Conservation (phyloP, 2,329 filamentous ascomycete genomes). For the Fusarium sp. region DNA sequence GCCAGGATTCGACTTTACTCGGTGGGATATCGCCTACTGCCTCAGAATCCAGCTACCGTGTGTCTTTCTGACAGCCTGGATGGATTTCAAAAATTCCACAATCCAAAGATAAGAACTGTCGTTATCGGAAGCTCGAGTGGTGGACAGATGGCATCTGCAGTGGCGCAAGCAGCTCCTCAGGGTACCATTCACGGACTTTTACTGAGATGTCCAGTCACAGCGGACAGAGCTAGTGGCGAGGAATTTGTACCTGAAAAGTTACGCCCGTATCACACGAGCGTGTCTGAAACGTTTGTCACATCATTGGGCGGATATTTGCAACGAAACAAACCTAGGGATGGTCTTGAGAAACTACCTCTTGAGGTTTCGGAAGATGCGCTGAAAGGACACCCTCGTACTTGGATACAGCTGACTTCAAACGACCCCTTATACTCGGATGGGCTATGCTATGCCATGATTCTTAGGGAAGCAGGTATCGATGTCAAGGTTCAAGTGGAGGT, state of each 20-base stretch:
- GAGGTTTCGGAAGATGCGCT: conserved; percentile 48
- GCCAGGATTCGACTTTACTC: conserved; percentile 52
- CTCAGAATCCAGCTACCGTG: conserved; percentile 49
- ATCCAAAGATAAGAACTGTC: conserved; percentile 40
- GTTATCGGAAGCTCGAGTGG: conserved; percentile 59
- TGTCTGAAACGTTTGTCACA: conserved; percentile 50
- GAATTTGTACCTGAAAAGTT: conserved; percentile 51
- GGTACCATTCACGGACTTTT: conserved; percentile 52
- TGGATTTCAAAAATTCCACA: conserved; percentile 43
- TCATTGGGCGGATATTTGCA: conserved; percentile 47
- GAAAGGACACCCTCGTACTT: conserved; percentile 51
- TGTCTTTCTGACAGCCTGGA: conserved; percentile 55
- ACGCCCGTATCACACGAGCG: conserved; percentile 51
- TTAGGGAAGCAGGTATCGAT: conserved; percentile 51
- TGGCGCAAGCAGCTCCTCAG: conserved; percentile 47
- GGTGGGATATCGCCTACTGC: conserved; percentile 57
- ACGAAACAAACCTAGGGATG: conserved; percentile 51
- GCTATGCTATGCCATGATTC: conserved; percentile 56
- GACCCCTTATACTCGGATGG: conserved; percentile 63
- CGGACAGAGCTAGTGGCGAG: conserved; percentile 51
- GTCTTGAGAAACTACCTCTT: conserved; percentile 53
- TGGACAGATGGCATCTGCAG: conserved; percentile 57
- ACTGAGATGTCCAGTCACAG: conserved; percentile 59
- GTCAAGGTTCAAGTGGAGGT: conserved; percentile 54
- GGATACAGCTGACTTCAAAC: conserved; percentile 61